These are phyloP conservation scores for Turnera subulata DNA, from an alignment of 345 rosid species.

Conservation along the genomic window DNA sequence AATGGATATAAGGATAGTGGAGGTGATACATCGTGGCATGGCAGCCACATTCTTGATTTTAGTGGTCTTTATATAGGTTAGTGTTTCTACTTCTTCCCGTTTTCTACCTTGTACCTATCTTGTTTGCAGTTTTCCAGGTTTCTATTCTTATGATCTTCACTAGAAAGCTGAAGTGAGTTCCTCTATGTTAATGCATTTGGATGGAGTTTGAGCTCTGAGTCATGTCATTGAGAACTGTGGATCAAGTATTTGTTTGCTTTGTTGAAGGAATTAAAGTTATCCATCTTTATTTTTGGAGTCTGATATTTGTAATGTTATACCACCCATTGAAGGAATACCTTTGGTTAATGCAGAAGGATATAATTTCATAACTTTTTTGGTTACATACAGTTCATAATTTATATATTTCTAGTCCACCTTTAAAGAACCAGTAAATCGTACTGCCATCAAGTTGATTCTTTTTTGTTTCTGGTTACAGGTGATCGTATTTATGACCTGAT, in stretches of 20 bases:
- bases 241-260: not conserved
- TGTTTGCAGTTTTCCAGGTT: too few relatives aligned
- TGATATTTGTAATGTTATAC: too few relatives aligned
- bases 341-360: too few relatives aligned
- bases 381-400: too few relatives aligned
- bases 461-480: constrained; percentile 44
- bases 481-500: constrained; percentile 76
- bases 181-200: not conserved
- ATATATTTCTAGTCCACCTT: too few relatives aligned
- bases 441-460: not conserved
- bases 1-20: constrained; percentile 28
- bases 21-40: constrained; percentile 53
- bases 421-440: not conserved
- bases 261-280: too few relatives aligned
- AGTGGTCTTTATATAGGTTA: constrained; percentile 72
- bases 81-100: constrained; percentile 14
- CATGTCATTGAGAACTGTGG: too few relatives aligned
- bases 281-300: too few relatives aligned
- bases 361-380: too few relatives aligned
- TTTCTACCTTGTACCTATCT: not conserved
- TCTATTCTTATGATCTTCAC: too few relatives aligned
- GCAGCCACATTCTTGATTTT: constrained; percentile 75
- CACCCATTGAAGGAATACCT: too few relatives aligned
- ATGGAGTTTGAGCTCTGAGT: not conserved
- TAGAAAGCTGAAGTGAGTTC: too few relatives aligned